phyloP scores from a whole-genome alignment of 352 stramenopile genomes.

The Pythium rhizo-oryzae region DNA sequence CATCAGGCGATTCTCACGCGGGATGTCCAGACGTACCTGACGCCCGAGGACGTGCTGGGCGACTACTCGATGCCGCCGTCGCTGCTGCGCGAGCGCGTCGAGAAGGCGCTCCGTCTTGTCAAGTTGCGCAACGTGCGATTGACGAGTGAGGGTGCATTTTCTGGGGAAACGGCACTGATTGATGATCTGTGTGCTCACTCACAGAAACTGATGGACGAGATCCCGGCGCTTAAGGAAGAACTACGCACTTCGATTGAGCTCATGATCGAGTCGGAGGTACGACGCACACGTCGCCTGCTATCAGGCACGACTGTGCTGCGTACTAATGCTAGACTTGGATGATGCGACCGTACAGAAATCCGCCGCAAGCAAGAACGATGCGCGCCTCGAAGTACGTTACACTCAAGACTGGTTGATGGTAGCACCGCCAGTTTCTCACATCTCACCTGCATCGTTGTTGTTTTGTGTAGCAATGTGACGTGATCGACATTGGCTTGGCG shows the following conservation, averaged over 20 bases:
- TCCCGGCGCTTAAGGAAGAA: conserved; percentile 54
- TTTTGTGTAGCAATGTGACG: conserved; percentile 69
- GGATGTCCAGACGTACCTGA: conserved; percentile 51
- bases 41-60: conserved; percentile 49
- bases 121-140: conserved; percentile 78
- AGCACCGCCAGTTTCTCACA: too few species aligned
- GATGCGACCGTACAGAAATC: conserved; percentile 36
- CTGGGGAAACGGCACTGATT: too few species aligned
- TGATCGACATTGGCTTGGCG: conserved; percentile 78
- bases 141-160: too few species aligned
- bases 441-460: too few species aligned
- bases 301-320: too few species aligned
- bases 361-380: conserved; percentile 63
- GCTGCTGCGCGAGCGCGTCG: conserved; percentile 54
- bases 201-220: conserved; percentile 75
- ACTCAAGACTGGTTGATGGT: background rate
- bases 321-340: background rate
- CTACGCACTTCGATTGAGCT: conserved; percentile 50
- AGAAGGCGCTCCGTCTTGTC: conserved; percentile 71
- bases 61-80: conserved; percentile 50
- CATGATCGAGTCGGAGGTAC: conserved; percentile 70
- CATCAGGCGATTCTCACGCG: conserved; percentile 63
- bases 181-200: too few species aligned
- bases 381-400: conserved; percentile 62
- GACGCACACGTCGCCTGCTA: background rate